Evolutionary conservation across 129 eudicot species (phyloP).

Genomic region (Artemisia argyi): DNA sequence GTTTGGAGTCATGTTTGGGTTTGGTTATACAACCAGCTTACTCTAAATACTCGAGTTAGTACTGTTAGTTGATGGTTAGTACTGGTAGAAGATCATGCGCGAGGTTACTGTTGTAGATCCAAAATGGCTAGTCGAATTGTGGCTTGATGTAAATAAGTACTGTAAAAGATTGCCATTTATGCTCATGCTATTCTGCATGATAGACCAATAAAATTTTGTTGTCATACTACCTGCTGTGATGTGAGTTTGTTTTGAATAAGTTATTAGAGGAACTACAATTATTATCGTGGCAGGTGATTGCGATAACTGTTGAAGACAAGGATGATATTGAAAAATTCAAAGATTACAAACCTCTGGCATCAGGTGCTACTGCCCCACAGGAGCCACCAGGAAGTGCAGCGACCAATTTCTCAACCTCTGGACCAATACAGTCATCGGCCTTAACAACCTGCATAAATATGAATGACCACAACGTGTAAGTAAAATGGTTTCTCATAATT

Average conservation of each 20-base stretch:
- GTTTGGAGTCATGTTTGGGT: too few species aligned
- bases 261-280: constrained; percentile 13
- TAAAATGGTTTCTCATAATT: not conserved
- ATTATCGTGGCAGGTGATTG: constrained; percentile 62
- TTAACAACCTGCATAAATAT: constrained; percentile 45
- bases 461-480: too few species aligned
- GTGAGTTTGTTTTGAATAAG: not conserved
- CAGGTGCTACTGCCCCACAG: constrained; percentile 58
- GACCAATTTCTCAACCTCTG: constrained; percentile 65
- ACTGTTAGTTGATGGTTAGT: too few species aligned
- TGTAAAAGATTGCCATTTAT: too few species aligned
- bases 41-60: too few species aligned
- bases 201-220: not conserved
- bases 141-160: constrained; percentile 2
- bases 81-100: too few species aligned
- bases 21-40: too few species aligned
- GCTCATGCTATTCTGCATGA: not conserved
- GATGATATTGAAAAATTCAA: constrained; percentile 78
- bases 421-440: constrained; percentile 76
- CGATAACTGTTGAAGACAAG: constrained; percentile 93
- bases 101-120: too few species aligned
- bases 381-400: constrained; percentile 66
- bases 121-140: too few species aligned
- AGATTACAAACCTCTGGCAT: constrained; percentile 71
- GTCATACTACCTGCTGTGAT: not conserved